Percentiles rank a stretch among this genome's conserved stretches.
Evolutionary conservation across 2,329 filamentous ascomycete species (phyloP).

Genomic region (Ambrosiella xylebori): DNA sequence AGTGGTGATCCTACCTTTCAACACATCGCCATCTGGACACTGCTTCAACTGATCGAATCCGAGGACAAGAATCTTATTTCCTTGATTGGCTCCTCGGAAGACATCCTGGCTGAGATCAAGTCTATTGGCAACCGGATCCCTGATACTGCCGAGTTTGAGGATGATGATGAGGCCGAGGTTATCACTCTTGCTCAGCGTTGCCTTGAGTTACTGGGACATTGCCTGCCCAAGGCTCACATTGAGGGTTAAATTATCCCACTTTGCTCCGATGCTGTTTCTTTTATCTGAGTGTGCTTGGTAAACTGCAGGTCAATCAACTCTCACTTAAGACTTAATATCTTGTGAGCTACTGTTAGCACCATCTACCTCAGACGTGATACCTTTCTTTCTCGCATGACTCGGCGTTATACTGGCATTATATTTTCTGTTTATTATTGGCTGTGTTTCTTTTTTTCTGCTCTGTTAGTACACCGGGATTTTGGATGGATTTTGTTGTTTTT

Average conservation of each 20-base stretch:
- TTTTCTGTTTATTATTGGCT: constrained; percentile 4
- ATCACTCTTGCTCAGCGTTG: constrained; percentile 81
- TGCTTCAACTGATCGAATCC: constrained; percentile 87
- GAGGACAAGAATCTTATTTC: constrained; percentile 80
- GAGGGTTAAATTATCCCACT: constrained; percentile 40
- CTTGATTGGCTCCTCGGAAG: constrained; percentile 74
- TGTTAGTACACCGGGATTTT: not conserved
- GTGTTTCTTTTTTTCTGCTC: not conserved
- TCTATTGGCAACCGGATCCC: constrained; percentile 75
- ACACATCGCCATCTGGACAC: constrained; percentile 96
- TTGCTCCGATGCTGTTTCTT: constrained; percentile 11
- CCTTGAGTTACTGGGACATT: constrained; percentile 67
- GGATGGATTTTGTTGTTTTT: constrained; percentile 1
- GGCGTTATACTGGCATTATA: constrained; percentile 11
- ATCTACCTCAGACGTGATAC: not conserved
- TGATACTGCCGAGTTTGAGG: constrained; percentile 49
- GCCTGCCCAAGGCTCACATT: constrained; percentile 60
- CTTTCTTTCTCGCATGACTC: constrained; percentile 7
- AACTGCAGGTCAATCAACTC: too few species aligned
- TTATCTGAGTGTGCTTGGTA: constrained; percentile 8
- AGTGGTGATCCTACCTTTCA: constrained; percentile 96
- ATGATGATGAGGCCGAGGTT: constrained; percentile 85
- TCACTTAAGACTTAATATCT: not conserved
- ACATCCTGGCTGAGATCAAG: constrained; percentile 83
- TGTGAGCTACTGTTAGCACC: not conserved